Evolutionary conservation across 1,284 basidiomycete genomes (phyloP), one percentile per base, ranked within the genome.

Genomic region (Sanguinoderma infundibulare): DNA sequence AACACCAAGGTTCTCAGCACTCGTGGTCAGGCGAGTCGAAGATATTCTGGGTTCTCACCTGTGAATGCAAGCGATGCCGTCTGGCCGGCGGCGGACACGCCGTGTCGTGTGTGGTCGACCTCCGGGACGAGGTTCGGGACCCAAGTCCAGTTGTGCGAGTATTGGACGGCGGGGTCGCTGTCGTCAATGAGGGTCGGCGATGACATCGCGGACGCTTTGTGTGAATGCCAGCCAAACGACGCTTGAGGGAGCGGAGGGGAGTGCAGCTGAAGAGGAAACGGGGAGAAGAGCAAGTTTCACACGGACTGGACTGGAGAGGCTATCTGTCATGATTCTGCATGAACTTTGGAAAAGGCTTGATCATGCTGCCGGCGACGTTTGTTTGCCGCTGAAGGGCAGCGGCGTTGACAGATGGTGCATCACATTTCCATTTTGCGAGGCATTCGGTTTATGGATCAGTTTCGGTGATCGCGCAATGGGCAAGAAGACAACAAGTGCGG

Each of bases 51-150:
- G 12, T n/a, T 35, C 61, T 40, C 35, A 66, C 65, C 65, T 20
- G 57, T 55, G 49, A 66, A 66, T 4, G 57, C 20, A 1, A 66
- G 55, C 38, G 50, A 57, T 3, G 55, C 57, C 0, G 39, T 53
- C 10, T 63, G 36, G 0, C 57, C 57, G 1, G 57, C 30, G 2
- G 17, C 44, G 12, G 47, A 46, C 2, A 62, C 65, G 2, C 59
- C 65, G 17, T 66, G 65, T 20, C 62, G 55, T 7, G 65, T 66
- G n/a, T 40, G 53, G 24, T 63, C 62, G 1, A 66, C 55, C 40
- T 66, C 65, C 7, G 55, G 53, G 8, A 60, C 55, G 15, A 60
- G 58, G 17, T 63, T 49, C 32, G 56, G 59, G 15, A 60, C 56
- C 61, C 59, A 63, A 3, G 52, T 60, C 64, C 64, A 66, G n/a